These are phyloP conservation scores for Trichoderma reesei DNA, from an alignment of 495 filamentous ascomycete species.

Conservation along the genomic window DNA sequence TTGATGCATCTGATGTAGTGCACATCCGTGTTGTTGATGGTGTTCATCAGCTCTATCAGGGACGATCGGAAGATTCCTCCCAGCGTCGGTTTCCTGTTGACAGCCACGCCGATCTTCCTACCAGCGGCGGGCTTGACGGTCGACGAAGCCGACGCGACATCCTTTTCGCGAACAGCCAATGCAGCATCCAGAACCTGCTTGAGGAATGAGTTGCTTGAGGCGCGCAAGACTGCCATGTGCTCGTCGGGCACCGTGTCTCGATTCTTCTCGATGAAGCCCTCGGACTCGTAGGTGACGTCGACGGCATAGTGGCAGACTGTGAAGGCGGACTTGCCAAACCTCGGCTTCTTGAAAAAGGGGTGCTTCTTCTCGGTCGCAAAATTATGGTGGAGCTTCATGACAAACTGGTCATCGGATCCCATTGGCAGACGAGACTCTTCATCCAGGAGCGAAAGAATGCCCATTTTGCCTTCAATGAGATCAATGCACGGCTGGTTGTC, in stretches of 20 bases:
- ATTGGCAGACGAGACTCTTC: conserved; percentile 95
- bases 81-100: conserved; percentile 91
- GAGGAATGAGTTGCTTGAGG: conserved; percentile 79
- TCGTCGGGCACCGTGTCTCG: conserved; percentile 97
- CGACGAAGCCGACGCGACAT: conserved; percentile 52
- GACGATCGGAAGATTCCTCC: conserved; percentile 98
- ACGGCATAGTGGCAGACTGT: conserved; percentile 98
- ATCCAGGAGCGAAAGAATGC: conserved; percentile 83
- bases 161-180: conserved; percentile 80
- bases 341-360: conserved; percentile 88
- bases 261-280: conserved; percentile 99
- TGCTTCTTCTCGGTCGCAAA: conserved; percentile 86
- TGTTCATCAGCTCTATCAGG: conserved; percentile 92
- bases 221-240: conserved; percentile 83
- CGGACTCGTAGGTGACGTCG: conserved; percentile 98
- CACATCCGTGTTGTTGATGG: conserved; percentile 94
- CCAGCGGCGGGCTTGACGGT: conserved; percentile 63
- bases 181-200: conserved; percentile 77
- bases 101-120: conserved; percentile 78
- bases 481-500: conserved; percentile 99
- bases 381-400: conserved; percentile 93
- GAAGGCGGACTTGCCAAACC: conserved; percentile 95
- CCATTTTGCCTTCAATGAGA: conserved; percentile 92
- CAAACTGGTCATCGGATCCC: conserved; percentile 95
- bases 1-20: conserved; percentile 99